These are phyloP conservation scores for Trypanosomatidae sp. DNA, from an alignment of 208 protist genomes.

Conservation along the genomic window DNA sequence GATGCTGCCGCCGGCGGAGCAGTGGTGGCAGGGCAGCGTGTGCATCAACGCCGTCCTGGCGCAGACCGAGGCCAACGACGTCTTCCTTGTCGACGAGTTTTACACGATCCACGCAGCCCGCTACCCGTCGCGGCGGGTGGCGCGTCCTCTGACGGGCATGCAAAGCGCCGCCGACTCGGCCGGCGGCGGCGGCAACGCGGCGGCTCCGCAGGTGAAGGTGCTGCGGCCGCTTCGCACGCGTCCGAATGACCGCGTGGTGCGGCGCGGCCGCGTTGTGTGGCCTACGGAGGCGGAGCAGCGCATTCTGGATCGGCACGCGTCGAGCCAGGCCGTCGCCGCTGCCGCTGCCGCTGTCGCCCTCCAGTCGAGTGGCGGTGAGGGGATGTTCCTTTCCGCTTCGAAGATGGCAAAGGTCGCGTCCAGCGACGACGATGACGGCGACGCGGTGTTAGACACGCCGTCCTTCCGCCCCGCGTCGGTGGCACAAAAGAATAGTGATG, in stretches of 20 bases:
- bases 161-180: background rate
- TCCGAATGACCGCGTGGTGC: conserved; percentile 47
- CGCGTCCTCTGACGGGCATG: conserved; percentile 13
- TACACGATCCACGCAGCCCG: conserved; percentile 65
- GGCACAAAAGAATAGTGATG: too few relatives aligned
- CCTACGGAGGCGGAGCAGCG: conserved; percentile 38
- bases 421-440: conserved; percentile 18
- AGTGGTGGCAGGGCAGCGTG: conserved; percentile 73
- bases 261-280: conserved; percentile 40
- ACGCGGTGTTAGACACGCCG: too few relatives aligned
- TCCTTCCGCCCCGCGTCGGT: too few relatives aligned
- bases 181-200: background rate
- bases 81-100: conserved; percentile 90
- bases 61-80: conserved; percentile 77
- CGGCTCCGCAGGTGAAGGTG: conserved; percentile 56
- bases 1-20: conserved; percentile 29
- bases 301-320: conserved; percentile 34
- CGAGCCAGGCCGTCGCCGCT: too few relatives aligned
- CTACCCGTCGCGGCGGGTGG: conserved; percentile 60
- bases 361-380: background rate
- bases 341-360: conserved; percentile 3
- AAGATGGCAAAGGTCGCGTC: background rate
- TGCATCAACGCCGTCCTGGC: conserved; percentile 75
- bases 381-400: background rate
- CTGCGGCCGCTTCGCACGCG: conserved; percentile 57